These are phyloP conservation scores for Chrysophaeum taylorii DNA, from an alignment of 352 stramenopile species.

Conservation along the genomic window DNA sequence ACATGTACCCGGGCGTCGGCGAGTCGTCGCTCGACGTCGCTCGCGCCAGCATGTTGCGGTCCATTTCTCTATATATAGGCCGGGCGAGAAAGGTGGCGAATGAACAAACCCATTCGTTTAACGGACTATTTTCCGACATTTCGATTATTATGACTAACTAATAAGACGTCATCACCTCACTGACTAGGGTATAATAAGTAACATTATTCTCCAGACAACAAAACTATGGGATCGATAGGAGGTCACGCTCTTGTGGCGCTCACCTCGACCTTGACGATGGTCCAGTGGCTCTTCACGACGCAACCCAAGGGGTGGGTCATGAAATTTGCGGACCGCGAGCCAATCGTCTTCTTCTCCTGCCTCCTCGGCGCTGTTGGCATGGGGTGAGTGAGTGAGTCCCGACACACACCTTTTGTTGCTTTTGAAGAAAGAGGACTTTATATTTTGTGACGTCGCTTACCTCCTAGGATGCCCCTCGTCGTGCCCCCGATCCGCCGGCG, in stretches of 20 bases:
- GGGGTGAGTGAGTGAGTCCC: neutral
- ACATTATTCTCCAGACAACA: too few species aligned
- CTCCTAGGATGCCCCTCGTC: constrained; percentile 4
- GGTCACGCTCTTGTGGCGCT: constrained; percentile 2
- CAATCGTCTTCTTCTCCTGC: neutral
- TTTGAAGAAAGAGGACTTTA: neutral
- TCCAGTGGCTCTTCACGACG: neutral
- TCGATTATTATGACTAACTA: too few species aligned
- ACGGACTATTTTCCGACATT: too few species aligned
- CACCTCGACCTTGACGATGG: neutral
- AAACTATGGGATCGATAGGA: neutral
- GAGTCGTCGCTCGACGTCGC: constrained; percentile 81
- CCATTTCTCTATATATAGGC: constrained; percentile 61
- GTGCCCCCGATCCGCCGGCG: neutral
- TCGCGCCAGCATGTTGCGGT: constrained; percentile 76
- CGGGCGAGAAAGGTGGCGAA: neutral
- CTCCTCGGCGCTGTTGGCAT: neutral
- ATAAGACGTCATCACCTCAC: too few species aligned
- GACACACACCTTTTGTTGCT: neutral
- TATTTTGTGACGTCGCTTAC: too few species aligned
- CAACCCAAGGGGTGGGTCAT: neutral
- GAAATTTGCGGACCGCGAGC: constrained; percentile 8
- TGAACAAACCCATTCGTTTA: neutral
- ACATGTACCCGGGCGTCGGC: constrained; percentile 88
- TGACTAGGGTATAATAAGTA: too few species aligned